Percentiles rank a stretch among this genome's conserved stretches.
Conservation (phyloP, 129 eudicot genomes). For the Logfia minima region DNA sequence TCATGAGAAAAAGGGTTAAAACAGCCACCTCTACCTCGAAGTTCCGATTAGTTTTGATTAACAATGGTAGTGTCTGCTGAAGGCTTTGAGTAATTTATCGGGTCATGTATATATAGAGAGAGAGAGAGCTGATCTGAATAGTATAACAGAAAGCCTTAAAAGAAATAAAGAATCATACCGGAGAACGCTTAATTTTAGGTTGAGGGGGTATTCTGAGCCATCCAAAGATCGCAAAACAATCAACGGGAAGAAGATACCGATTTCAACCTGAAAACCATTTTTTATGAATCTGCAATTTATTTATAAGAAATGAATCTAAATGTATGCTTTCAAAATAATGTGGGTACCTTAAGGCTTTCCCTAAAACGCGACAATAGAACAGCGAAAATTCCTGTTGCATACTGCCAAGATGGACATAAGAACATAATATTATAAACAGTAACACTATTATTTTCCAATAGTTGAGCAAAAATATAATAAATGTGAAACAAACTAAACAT, state of each 20-base stretch:
- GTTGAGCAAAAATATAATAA: not conserved
- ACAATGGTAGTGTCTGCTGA: not conserved
- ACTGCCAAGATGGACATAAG: conserved; percentile 45
- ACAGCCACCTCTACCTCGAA: not conserved
- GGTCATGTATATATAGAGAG: not conserved
- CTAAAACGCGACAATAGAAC: conserved; percentile 88
- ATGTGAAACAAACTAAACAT: conserved; percentile 7
- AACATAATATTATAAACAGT: conserved; percentile 18
- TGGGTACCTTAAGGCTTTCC: conserved; percentile 77
- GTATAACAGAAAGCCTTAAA: conserved; percentile 4
- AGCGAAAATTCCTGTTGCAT: conserved; percentile 85
- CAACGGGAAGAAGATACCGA: conserved; percentile 90
- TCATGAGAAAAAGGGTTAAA: not conserved
- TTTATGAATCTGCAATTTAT: not conserved
- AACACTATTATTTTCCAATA: conserved; percentile 14
- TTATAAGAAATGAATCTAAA: conserved; percentile 7
- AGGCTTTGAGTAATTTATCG: not conserved
- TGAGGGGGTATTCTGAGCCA: conserved; percentile 63
- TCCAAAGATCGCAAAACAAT: conserved; percentile 82
- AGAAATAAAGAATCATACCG: conserved; percentile 46
- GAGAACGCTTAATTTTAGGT: conserved; percentile 73
- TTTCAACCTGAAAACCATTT: conserved; percentile 68
- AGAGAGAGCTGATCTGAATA: conserved; percentile 8
- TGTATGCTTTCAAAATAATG: conserved; percentile 2
- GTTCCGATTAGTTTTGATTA: not conserved